These are phyloP conservation scores for Lolium multiflorum DNA, from an alignment of 176 grass and related monocot species.

Conservation along the genomic window DNA sequence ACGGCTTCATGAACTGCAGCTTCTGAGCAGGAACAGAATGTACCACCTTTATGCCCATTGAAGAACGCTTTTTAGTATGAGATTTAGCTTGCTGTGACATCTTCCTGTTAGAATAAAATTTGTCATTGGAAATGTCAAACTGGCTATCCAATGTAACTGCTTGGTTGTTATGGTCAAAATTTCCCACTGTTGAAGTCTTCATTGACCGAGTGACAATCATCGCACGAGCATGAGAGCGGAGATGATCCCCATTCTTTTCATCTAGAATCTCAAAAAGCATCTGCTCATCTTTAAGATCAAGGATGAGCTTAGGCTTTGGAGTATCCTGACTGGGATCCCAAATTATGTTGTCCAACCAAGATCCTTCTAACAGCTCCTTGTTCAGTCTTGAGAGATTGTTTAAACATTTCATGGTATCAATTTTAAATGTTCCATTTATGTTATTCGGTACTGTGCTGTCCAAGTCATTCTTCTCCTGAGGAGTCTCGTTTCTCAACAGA, in stretches of 20 bases:
- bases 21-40: conserved; percentile 93
- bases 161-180: conserved; percentile 62
- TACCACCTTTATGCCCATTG: conserved; percentile 74
- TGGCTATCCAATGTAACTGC: conserved; percentile 50
- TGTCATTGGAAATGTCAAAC: conserved; percentile 97
- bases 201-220: conserved; percentile 71
- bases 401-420: conserved; percentile 50
- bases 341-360: conserved; percentile 91
- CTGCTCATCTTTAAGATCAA: conserved; percentile 94
- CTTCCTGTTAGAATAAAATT: conserved; percentile 92
- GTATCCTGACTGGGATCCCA: conserved; percentile 70
- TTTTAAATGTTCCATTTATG: conserved; percentile 54
- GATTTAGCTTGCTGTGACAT: conserved; percentile 84
- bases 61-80: conserved; percentile 84
- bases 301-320: conserved; percentile 85
- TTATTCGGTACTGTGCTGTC: conserved; percentile 36
- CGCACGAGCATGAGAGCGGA: conserved; percentile 86
- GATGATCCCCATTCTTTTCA: conserved; percentile 72
- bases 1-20: conserved; percentile 90
- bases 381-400: conserved; percentile 76
- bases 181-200: conserved; percentile 62
- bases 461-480: conserved; percentile 43
- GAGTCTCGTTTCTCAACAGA: conserved; percentile 42
- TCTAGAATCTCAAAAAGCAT: conserved; percentile 98
- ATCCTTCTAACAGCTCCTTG: conserved; percentile 78